A percentile compares a stretch with the other conserved stretches of the same genome.
Evolutionary conservation across 352 stramenopile species (phyloP).

Genomic region (Globisporangium cederbergense): DNA sequence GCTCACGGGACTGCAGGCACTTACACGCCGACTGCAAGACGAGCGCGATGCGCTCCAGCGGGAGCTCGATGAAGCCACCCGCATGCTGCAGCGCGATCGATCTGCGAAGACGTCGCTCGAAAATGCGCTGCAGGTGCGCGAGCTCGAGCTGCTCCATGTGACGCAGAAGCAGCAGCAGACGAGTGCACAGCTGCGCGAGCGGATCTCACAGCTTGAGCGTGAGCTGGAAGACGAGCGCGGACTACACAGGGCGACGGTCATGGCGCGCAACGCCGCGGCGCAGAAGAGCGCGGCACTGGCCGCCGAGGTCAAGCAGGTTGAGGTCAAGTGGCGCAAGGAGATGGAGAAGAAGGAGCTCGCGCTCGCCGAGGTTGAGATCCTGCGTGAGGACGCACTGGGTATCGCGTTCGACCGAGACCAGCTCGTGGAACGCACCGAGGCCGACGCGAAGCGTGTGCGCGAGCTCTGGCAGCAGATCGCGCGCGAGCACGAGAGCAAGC

Average conservation of each 20-base stretch:
- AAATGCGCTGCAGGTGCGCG: constrained; percentile 58
- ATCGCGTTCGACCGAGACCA: constrained; percentile 48
- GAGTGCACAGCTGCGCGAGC: constrained; percentile 44
- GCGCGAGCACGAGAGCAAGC: constrained; percentile 59
- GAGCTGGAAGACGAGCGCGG: constrained; percentile 58
- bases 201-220: constrained; percentile 46
- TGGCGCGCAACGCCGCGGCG: constrained; percentile 43
- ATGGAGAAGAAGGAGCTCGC: constrained; percentile 56
- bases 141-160: constrained; percentile 64
- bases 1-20: constrained; percentile 36
- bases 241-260: constrained; percentile 47
- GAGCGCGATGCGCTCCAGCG: constrained; percentile 48
- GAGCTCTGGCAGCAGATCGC: constrained; percentile 79
- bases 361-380: constrained; percentile 41
- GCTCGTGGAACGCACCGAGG: constrained; percentile 67
- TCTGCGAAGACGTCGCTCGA: constrained; percentile 35
- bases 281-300: constrained; percentile 55
- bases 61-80: constrained; percentile 51
- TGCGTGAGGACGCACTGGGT: constrained; percentile 40
- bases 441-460: constrained; percentile 63
- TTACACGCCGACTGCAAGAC: constrained; percentile 60
- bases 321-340: constrained; percentile 63
- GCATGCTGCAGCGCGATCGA: constrained; percentile 38
- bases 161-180: constrained; percentile 56
- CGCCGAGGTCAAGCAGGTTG: constrained; percentile 44